phyloP scores from a whole-genome alignment of 108 stramenopile species.

The Cyclotella baltica region DNA sequence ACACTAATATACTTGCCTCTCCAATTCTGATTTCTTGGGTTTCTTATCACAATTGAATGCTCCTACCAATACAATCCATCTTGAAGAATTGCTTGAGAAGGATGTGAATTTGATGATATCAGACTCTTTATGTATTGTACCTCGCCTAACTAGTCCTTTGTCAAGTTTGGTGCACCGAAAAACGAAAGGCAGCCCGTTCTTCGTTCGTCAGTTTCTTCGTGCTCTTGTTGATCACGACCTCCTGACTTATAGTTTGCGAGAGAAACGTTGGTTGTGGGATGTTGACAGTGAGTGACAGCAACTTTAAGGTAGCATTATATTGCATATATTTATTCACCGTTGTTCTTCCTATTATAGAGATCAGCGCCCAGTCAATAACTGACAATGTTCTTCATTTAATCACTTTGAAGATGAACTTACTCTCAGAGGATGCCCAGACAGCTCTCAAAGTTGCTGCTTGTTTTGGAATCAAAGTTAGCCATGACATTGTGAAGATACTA shows the following conservation, averaged over 20 bases:
- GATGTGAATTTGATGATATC: slow-evolving; percentile 47
- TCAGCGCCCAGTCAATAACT: neutral
- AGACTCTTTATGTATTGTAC: slow-evolving; percentile 3
- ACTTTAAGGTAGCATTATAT: slow-evolving; percentile 15
- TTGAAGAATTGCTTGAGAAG: neutral
- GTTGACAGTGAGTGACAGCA: slow-evolving; percentile 19
- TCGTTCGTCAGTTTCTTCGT: slow-evolving; percentile 41
- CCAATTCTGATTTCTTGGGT: neutral
- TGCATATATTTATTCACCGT: neutral
- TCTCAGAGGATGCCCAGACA: neutral
- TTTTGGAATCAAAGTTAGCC: slow-evolving; percentile 19
- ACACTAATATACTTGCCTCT: neutral
- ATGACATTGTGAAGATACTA: slow-evolving; percentile 1
- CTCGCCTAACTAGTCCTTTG: slow-evolving; percentile 22
- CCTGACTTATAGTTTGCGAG: slow-evolving; percentile 45
- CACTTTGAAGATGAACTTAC: slow-evolving; percentile 15
- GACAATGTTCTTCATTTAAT: slow-evolving; percentile 37
- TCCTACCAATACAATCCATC: neutral
- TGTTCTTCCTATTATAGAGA: slow-evolving; percentile 4
- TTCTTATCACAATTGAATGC: neutral
- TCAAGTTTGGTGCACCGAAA: slow-evolving; percentile 55
- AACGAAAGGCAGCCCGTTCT: slow-evolving; percentile 55
- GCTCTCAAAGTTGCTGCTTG: slow-evolving; percentile 31
- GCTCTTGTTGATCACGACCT: slow-evolving; percentile 25
- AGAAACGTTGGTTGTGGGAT: slow-evolving; percentile 65